Conservation (phyloP, 345 rosid genomes). For the Carallia pectinifolia region DNA sequence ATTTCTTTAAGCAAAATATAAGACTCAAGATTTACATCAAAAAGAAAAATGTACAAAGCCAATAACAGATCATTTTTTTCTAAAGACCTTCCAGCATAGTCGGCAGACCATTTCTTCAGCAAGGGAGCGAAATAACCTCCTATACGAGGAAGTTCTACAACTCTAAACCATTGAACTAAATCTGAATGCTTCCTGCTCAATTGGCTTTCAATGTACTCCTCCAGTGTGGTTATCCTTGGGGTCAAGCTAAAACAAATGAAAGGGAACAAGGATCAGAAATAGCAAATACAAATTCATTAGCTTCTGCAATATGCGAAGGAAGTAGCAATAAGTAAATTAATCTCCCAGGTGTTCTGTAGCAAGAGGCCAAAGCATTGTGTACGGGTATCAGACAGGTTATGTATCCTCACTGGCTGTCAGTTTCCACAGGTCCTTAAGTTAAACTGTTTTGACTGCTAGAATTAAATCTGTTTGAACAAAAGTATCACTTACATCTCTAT, state of each 20-base stretch:
- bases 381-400: neutral
- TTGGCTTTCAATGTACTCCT: slow-evolving; percentile 45
- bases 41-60: slow-evolving; percentile 6
- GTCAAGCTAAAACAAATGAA: slow-evolving; percentile 42
- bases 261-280: slow-evolving; percentile 13
- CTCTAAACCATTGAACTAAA: slow-evolving; percentile 58
- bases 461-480: slow-evolving; percentile 1
- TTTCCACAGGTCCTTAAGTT: neutral
- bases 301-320: neutral
- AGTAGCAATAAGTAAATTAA: neutral
- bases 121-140: slow-evolving; percentile 54
- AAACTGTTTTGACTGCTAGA: neutral
- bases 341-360: neutral
- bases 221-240: slow-evolving; percentile 37
- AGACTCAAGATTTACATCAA: neutral
- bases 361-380: neutral
- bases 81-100: slow-evolving; percentile 75
- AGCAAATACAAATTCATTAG: neutral
- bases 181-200: slow-evolving; percentile 40
- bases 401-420: neutral
- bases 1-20: slow-evolving; percentile 25
- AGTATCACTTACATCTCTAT: slow-evolving; percentile 44
- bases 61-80: slow-evolving; percentile 9
- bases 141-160: slow-evolving; percentile 54
- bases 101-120: slow-evolving; percentile 68